Base-by-base conservation (phyloP, 2,329 filamentous ascomycete species). In the Ophiostoma perfectum region DNA sequence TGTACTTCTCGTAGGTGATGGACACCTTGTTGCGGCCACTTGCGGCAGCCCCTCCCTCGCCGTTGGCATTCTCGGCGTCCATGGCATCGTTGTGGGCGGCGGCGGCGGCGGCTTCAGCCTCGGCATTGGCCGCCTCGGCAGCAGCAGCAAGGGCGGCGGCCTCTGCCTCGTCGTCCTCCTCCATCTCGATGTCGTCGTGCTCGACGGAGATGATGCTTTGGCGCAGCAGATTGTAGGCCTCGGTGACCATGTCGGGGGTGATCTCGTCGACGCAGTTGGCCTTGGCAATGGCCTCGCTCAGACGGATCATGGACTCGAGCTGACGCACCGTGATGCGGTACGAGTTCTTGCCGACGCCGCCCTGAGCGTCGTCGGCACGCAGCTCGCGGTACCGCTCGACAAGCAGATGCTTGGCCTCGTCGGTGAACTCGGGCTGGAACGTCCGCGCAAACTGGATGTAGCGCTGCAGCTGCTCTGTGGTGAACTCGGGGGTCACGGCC, bases 151-250 rank as follows among this genome's bases (percentile, higher is more conserved):
- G 36, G 14, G 65, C 65, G 11, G 69, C 68, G 9, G 67, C 68
- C 62, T 66, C 47, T 52, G 67, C 47, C 11, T 67, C 68, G 3
- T 92, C 89, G 5, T 89, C 86, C 5, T 93, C 93, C 67, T 97
- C 92, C 70, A 99, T 89, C 75, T 98, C 94, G 16, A 99, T 88
- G 74, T 99, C 95, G 74, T 99, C 95, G 75, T 98, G 95, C 79
- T 99, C 95, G 39, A 99, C 95, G 1, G 91, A 95, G 74, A 99
- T 97, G 77, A 99, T 99, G 78, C 91, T 95, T 79, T 97, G 93
- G 58, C 93, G 85, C 12, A 99, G 86, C 9, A 99, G 85, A 74
- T 95, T 92, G 78, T 90, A 98, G 0, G 94, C 95, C 79, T 99
- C 95, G 55, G 90, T 85, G 16, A 99, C 95, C 79, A 98, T 96